Conservation (phyloP, 148 eudicot species). For the Amaranthus palmeri region DNA sequence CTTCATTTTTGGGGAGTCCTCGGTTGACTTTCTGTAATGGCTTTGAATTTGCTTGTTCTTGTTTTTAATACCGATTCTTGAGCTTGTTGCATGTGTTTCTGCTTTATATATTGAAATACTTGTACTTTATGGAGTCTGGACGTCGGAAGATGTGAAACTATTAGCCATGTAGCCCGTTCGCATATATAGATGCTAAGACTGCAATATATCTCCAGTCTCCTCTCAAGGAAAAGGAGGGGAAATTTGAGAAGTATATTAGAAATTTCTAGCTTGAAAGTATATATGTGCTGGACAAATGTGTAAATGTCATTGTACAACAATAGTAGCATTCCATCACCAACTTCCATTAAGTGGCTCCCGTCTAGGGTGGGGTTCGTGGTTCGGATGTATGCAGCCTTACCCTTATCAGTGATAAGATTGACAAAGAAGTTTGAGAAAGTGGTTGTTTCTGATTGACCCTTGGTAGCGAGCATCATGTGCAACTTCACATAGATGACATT, state of each 20-base stretch:
- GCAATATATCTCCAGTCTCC: not conserved
- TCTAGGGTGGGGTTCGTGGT: no score
- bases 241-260: not conserved
- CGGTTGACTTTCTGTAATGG: not conserved
- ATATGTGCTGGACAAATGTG: no score
- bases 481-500: no score
- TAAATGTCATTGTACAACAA: no score
- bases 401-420: no score
- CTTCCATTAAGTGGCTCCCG: no score
- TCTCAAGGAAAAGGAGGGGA: not conserved
- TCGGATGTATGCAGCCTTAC: no score
- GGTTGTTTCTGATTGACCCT: no score
- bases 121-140: not conserved
- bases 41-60: not conserved
- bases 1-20: not conserved
- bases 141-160: not conserved
- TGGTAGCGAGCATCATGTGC: no score
- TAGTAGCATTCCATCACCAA: no score
- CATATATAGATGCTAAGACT: not conserved
- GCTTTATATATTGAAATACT: not conserved
- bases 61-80: not conserved
- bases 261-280: not conserved
- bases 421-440: no score
- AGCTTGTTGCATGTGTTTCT: not conserved
- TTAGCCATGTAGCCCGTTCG: not conserved